phyloP scores from a whole-genome alignment of 129 eudicot genomes.

The Saposhnikovia divaricata region DNA sequence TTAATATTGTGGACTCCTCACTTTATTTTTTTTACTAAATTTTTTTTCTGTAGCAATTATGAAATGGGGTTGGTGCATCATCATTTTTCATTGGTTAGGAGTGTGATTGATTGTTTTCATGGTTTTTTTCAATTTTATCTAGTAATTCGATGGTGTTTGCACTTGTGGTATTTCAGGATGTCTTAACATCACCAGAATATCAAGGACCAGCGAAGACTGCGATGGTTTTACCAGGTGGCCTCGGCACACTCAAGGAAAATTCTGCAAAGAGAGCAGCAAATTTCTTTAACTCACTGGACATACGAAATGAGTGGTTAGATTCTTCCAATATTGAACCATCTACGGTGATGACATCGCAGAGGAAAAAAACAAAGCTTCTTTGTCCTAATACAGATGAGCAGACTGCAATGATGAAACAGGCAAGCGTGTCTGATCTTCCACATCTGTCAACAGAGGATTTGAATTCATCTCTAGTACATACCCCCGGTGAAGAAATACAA shows the following conservation, averaged over 20 bases:
- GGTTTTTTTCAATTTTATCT: neutral
- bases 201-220: constrained; percentile 11
- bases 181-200: constrained; percentile 13
- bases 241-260: constrained; percentile 18
- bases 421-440: constrained; percentile 14
- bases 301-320: constrained; percentile 21
- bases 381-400: constrained; percentile 13
- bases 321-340: constrained; percentile 25
- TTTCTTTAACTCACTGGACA: constrained; percentile 13
- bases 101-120: neutral
- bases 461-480: constrained; percentile 8
- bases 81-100: neutral
- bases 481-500: constrained; percentile 13
- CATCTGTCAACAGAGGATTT: constrained; percentile 10
- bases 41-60: neutral
- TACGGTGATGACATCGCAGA: constrained; percentile 14
- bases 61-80: neutral
- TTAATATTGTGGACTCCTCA: neutral
- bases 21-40: neutral
- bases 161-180: constrained; percentile 22
- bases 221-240: constrained; percentile 12
- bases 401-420: constrained; percentile 26
- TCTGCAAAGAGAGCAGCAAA: constrained; percentile 17
- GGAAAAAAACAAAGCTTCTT: constrained; percentile 24
- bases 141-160: neutral